Percentiles rank a stretch among this genome's conserved stretches.
Conservation (phyloP, 768 basidiomycete species). For the Russula foetens region DNA sequence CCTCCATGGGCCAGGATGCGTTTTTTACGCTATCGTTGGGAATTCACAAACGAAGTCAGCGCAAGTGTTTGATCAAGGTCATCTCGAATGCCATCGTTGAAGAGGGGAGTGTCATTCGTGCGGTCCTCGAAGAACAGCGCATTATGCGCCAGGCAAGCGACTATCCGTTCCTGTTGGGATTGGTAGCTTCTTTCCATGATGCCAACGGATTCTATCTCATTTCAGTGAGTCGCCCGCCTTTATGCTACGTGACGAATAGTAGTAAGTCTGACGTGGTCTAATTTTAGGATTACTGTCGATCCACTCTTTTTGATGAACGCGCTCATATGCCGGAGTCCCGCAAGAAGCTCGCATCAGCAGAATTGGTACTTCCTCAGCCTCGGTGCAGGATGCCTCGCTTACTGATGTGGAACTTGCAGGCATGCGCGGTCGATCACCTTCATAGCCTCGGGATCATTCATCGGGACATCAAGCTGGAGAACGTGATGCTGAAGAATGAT, state of each 20-base stretch:
- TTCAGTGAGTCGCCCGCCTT: conserved; percentile 16
- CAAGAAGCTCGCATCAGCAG: conserved; percentile 29
- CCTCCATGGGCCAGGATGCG: conserved; percentile 6
- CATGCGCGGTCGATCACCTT: conserved; percentile 71
- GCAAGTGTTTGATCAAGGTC: conserved; percentile 22
- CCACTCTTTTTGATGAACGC: conserved; percentile 4
- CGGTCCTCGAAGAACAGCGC: conserved; percentile 6
- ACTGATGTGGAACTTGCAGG: conserved; percentile 9
- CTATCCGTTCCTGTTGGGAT: conserved; percentile 16
- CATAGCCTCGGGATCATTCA: conserved; percentile 92
- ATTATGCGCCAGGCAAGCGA: conserved; percentile 7
- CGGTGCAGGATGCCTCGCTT: neutral
- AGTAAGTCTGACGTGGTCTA: neutral
- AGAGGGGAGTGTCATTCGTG: neutral
- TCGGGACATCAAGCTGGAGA: conserved; percentile 94
- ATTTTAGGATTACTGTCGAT: conserved; percentile 22
- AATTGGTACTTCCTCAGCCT: conserved; percentile 25
- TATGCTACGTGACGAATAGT: too few species aligned
- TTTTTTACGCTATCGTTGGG: conserved; percentile 21
- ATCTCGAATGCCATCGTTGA: conserved; percentile 13
- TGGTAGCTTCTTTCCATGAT: conserved; percentile 25
- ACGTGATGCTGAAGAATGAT: conserved; percentile 81
- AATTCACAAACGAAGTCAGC: conserved; percentile 10
- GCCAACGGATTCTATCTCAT: conserved; percentile 21
- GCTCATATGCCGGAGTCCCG: conserved; percentile 3